Evolutionary conservation across 2,329 filamentous ascomycete species (phyloP), one percentile per base, ranked within the genome.

Genomic region (Aureobasidium sp.): DNA sequence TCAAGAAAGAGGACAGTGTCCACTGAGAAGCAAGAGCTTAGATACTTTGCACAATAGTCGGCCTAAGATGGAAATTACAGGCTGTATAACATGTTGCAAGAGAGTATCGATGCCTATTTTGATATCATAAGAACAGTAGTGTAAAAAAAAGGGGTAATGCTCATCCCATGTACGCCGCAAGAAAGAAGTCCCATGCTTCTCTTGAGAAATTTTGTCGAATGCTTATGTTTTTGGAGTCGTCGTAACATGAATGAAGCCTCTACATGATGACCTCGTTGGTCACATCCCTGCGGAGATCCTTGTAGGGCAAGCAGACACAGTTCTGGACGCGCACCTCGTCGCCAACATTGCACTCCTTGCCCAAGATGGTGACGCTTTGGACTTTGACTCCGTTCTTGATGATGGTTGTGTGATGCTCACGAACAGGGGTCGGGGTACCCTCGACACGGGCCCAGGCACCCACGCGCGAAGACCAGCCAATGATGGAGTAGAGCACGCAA

Each of bases 301-400:
- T 99, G 78, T 92, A 96, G 10, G 94, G 94, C 79, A 99, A 78
- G 79, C 94, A 97, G 64, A 99, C 87, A 75, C 94, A 99, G 79
- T 99, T 97, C 80, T 97, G 93, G 69, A 99, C 92, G 66, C 92
- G 86, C 12, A 97, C 87, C 77, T 97, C 94, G 70, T 99, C 94
- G 4, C 88, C 92, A 34, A 97, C 94, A 62, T 82, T 85, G 72
- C 93, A 97, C 76, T 99, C 94, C 82, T 97, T 97, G 73, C 93
- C 93, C 66, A 99, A 77, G 68, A 97, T 99, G 51, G 93, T 97
- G 73, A 97, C 94, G 76, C 91, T 96, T 82, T 97, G 94, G 57
- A 99, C 94, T 82, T 97, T 97, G 76, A 97, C 87, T 57, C 94
- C 94, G 71, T 97, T 96, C 85, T 97, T 97, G 76, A 97, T 83